A percentile compares a stretch with the other conserved stretches of the same genome.
Conservation (phyloP, 148 eudicot genomes). For the Selenicereus undatus region DNA sequence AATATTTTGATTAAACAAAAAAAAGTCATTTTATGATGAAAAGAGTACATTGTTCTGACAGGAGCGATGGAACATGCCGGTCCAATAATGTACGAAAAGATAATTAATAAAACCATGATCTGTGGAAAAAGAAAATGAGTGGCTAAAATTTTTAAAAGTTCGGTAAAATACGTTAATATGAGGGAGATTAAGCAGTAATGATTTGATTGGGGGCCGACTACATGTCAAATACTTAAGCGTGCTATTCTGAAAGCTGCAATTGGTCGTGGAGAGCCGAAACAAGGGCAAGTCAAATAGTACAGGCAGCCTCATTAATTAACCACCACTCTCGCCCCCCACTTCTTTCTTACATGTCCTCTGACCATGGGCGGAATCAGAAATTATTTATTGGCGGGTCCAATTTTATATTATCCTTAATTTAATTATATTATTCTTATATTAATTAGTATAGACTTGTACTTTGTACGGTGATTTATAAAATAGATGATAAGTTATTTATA, state of each 20-base stretch:
- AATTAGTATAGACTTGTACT: no score
- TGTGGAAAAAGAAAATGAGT: background rate
- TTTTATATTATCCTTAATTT: no score
- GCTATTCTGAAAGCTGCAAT: slow-evolving; percentile 13
- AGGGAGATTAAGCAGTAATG: slow-evolving; percentile 6
- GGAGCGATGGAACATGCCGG: background rate
- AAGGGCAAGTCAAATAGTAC: background rate
- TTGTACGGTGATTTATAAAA: no score
- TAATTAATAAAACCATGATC: slow-evolving; percentile 11
- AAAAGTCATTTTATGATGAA: background rate
- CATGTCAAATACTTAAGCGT: slow-evolving; percentile 12
- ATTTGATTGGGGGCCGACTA: slow-evolving; percentile 7
- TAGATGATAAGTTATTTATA: no score
- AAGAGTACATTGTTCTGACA: background rate
- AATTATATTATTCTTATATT: no score
- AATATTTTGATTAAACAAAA: no score
- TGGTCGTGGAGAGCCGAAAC: background rate
- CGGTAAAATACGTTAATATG: no score
- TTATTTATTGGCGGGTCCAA: no score
- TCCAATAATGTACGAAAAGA: background rate
- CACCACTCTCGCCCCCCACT: background rate
- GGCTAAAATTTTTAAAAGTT: no score
- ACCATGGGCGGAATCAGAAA: no score
- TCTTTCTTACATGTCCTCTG: background rate
- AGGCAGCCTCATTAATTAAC: slow-evolving; percentile 13